Conservation (phyloP, 1,139 yeast genomes). For the Candida gigantensis region DNA sequence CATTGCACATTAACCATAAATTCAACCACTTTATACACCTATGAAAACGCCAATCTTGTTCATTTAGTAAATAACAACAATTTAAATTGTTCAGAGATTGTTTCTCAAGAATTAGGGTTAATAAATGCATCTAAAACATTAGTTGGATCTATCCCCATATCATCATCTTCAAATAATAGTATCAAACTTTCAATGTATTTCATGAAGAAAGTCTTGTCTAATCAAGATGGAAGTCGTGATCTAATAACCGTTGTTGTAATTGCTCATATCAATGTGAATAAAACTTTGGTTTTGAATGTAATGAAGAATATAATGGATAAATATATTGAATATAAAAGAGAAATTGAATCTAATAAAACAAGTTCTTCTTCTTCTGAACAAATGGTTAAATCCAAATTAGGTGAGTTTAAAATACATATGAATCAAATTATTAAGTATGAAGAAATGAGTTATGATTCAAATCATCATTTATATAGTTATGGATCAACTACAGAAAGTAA, state of each 20-base stretch:
- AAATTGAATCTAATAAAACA: conserved; percentile 18
- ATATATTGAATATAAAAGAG: conserved; percentile 44
- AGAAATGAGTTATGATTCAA: conserved; percentile 46
- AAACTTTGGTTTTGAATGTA: conserved; percentile 46
- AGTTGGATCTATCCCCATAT: conserved; percentile 44
- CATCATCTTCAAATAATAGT: conserved; percentile 27
- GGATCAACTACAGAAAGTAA: conserved; percentile 26
- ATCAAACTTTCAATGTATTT: conserved; percentile 46
- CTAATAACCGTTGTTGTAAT: conserved; percentile 51
- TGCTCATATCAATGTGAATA: conserved; percentile 45
- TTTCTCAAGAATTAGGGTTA: conserved; percentile 56
- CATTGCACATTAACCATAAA: conserved; percentile 51
- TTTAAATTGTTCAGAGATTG: conserved; percentile 53
- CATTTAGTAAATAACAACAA: conserved; percentile 28
- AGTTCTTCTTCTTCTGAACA: conserved; percentile 17
- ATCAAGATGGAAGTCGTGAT: conserved; percentile 49
- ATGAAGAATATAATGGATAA: conserved; percentile 52
- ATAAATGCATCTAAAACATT: conserved; percentile 51
- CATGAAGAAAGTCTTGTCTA: conserved; percentile 46
- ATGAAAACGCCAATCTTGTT: conserved; percentile 39
- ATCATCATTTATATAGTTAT: conserved; percentile 35
- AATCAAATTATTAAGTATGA: conserved; percentile 52
- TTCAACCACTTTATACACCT: conserved; percentile 57
- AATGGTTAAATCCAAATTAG: conserved; percentile 30
- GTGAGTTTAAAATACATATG: conserved; percentile 55